Evolutionary conservation across 108 stramenopile species (phyloP).

Genomic region (Hondaea fermentalgiana): DNA sequence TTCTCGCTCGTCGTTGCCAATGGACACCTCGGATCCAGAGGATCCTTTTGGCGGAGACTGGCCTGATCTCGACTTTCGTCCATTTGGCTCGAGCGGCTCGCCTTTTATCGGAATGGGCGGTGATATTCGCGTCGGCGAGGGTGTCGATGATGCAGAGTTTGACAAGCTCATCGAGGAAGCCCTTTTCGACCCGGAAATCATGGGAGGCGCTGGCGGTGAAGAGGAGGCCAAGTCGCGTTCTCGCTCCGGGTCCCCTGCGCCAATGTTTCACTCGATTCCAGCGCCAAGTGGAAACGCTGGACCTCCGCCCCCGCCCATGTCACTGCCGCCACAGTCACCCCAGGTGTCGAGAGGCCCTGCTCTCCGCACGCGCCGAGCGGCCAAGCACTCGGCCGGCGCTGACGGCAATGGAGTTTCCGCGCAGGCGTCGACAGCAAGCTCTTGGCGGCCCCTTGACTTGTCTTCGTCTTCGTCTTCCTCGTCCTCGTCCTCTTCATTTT

Average conservation of each 20-base stretch:
- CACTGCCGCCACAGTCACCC: too few species aligned
- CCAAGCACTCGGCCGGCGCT: too few species aligned
- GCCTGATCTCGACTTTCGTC: not conserved
- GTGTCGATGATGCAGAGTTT: not conserved
- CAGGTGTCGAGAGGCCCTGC: too few species aligned
- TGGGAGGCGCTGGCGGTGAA: not conserved
- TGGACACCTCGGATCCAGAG: not conserved
- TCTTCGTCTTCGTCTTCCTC: too few species aligned
- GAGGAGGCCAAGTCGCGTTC: not conserved
- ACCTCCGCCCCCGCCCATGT: too few species aligned
- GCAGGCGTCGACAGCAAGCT: too few species aligned
- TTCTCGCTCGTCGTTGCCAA: not conserved
- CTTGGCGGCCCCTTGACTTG: too few species aligned
- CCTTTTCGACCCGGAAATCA: not conserved
- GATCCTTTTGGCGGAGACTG: not conserved
- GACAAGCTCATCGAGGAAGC: not conserved
- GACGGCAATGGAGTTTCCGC: too few species aligned
- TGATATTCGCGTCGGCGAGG: not conserved
- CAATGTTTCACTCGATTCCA: too few species aligned
- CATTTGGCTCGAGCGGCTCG: not conserved
- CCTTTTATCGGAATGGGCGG: not conserved
- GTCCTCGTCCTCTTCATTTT: not conserved
- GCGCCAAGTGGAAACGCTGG: too few species aligned
- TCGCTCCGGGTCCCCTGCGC: not conserved
- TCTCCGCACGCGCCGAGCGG: too few species aligned